Percentiles rank a stretch among this genome's conserved stretches.
Evolutionary conservation across 768 basidiomycete species (phyloP).

Genomic region (Mrakia blollopis): DNA sequence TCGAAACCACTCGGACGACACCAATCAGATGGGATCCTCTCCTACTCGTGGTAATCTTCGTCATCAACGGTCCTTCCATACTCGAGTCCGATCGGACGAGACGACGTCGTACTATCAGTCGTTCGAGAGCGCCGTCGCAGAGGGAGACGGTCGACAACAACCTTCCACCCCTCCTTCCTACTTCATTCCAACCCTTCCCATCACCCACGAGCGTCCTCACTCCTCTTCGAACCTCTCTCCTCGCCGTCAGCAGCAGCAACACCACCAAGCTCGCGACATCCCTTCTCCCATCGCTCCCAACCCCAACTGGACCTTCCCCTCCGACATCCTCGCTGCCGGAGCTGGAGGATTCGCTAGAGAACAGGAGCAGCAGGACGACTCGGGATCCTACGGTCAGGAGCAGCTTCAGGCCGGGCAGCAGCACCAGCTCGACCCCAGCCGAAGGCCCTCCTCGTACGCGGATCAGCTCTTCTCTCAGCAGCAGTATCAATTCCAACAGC

Average conservation of each 20-base stretch:
- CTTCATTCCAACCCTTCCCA: background rate
- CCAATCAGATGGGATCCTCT: constrained; percentile 3
- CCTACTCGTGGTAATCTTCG: background rate
- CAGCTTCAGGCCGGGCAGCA: background rate
- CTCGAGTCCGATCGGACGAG: constrained; percentile 1
- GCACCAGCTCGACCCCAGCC: background rate
- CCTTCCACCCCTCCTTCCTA: constrained; percentile 14
- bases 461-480: constrained; percentile 4
- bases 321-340: constrained; percentile 19
- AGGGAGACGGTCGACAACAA: background rate
- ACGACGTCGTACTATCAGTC: constrained; percentile 5
- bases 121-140: background rate
- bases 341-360: background rate
- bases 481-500: background rate
- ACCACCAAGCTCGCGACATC: constrained; percentile 12
- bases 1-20: background rate
- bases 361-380: background rate
- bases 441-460: background rate
- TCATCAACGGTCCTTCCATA: constrained; percentile 4
- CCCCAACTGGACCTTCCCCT: constrained; percentile 4
- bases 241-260: background rate
- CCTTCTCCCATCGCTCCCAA: constrained; percentile 5
- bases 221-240: background rate
- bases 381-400: background rate
- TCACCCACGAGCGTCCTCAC: background rate